These are phyloP conservation scores for Syncephalastrum racemosum DNA, from an alignment of 371 early-diverging fungal genomes.

Conservation along the genomic window DNA sequence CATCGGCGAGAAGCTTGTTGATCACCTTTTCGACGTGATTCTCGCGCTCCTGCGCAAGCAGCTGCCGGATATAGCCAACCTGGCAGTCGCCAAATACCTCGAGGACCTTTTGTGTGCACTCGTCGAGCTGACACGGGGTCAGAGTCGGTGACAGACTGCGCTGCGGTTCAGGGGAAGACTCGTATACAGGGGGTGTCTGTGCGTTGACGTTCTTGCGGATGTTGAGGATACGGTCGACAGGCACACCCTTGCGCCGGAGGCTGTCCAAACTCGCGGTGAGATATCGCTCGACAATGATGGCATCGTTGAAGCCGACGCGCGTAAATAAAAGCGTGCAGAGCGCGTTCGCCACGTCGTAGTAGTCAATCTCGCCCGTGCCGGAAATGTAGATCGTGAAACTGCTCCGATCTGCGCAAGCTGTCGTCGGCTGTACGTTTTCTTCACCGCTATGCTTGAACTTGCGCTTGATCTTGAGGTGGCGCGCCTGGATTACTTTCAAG, in stretches of 20 bases:
- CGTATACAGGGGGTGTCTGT: conserved; percentile 5
- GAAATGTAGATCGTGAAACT: conserved; percentile 66
- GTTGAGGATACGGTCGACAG: conserved; percentile 86
- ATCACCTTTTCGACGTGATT: conserved; percentile 64
- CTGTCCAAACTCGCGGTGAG: conserved; percentile 62
- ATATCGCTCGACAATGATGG: conserved; percentile 64
- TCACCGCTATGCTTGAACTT: conserved; percentile 61
- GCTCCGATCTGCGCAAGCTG: conserved; percentile 61
- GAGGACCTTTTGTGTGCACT: conserved; percentile 45
- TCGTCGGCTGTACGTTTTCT: conserved; percentile 61
- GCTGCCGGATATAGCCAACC: conserved; percentile 55
- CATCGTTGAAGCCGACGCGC: conserved; percentile 64
- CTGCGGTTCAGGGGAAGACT: background rate
- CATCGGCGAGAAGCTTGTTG: conserved; percentile 54
- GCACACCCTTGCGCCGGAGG: conserved; percentile 77
- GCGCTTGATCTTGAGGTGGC: conserved; percentile 60
- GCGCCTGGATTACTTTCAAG: conserved; percentile 53
- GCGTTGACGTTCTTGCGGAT: conserved; percentile 39
- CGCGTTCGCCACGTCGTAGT: conserved; percentile 78
- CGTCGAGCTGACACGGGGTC: conserved; percentile 30
- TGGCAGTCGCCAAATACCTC: conserved; percentile 76
- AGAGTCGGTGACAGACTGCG: conserved; percentile 15
- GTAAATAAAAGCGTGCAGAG: conserved; percentile 61
- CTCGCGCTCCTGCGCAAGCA: conserved; percentile 50
- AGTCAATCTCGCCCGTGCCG: conserved; percentile 63